Conservation (phyloP, 371 early-diverging fungal genomes). For the Sporodiniella umbellata region DNA sequence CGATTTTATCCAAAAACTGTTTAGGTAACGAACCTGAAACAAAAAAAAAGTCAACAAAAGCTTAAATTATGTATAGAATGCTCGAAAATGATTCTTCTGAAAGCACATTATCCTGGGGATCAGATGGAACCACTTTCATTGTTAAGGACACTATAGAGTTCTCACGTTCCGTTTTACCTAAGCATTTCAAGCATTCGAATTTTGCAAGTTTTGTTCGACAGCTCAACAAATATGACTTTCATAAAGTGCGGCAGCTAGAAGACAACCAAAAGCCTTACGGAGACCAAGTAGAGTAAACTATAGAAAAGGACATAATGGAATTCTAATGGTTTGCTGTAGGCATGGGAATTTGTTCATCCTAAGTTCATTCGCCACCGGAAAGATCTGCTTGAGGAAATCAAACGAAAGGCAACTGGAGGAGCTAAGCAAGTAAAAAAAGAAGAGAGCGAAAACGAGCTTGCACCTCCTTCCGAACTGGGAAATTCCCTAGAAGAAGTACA, state of each 20-base stretch:
- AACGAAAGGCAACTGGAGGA: constrained; percentile 44
- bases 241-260: constrained; percentile 71
- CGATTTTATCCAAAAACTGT: constrained; percentile 47
- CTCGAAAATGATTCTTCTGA: constrained; percentile 66
- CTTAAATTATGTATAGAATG: constrained; percentile 38
- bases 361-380: constrained; percentile 63
- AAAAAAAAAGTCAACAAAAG: background rate
- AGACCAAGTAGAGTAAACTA: constrained; percentile 54
- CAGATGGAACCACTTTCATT: constrained; percentile 77
- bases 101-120: constrained; percentile 70
- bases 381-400: constrained; percentile 64
- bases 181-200: constrained; percentile 91
- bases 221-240: constrained; percentile 96
- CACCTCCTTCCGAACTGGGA: background rate
- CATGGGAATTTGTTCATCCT: constrained; percentile 81
- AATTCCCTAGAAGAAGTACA: constrained; percentile 21
- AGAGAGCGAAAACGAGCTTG: constrained; percentile 1
- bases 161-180: constrained; percentile 69
- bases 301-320: too few species aligned
- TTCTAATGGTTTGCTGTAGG: too few species aligned
- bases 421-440: constrained; percentile 29
- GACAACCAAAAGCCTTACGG: constrained; percentile 57
- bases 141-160: constrained; percentile 79
- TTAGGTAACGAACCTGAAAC: constrained; percentile 22
- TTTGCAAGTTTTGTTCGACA: constrained; percentile 94